phyloP scores from a whole-genome alignment of 2,329 filamentous ascomycete species.

The Cercospora sp. region DNA sequence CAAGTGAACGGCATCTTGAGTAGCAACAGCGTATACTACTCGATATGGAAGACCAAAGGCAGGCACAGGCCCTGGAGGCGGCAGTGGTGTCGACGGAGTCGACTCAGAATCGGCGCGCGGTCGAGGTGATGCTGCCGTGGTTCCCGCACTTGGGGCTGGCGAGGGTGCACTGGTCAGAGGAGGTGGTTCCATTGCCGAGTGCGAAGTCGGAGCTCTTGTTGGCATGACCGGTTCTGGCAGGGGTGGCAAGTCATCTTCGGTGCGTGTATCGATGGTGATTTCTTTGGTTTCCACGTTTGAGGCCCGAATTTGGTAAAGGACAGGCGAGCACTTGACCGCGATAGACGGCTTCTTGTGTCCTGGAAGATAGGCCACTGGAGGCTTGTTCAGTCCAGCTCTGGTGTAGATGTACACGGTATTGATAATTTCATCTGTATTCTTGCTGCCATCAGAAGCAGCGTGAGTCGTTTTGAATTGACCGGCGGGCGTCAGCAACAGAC shows the following conservation, averaged over 20 bases:
- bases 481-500: slow-evolving; percentile 87
- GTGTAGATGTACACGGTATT: slow-evolving; percentile 99
- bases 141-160: slow-evolving; percentile 50
- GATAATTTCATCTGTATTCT: slow-evolving; percentile 78
- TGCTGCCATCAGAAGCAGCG: slow-evolving; percentile 66
- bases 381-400: slow-evolving; percentile 91
- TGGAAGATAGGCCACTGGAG: slow-evolving; percentile 89
- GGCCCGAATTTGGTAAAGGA: slow-evolving; percentile 80
- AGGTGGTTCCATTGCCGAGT: slow-evolving; percentile 79
- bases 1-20: slow-evolving; percentile 88
- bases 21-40: slow-evolving; percentile 95
- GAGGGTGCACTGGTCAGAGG: slow-evolving; percentile 59
- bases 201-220: slow-evolving; percentile 57
- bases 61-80: slow-evolving; percentile 51
- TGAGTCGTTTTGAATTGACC: slow-evolving; percentile 89
- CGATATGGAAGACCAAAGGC: slow-evolving; percentile 87
- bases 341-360: slow-evolving; percentile 98
- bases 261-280: slow-evolving; percentile 90
- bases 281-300: slow-evolving; percentile 69
- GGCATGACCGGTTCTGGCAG: slow-evolving; percentile 76
- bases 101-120: slow-evolving; percentile 51
- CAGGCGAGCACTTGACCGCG: slow-evolving; percentile 88
- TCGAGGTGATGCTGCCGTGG: slow-evolving; percentile 56
- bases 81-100: slow-evolving; percentile 54
- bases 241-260: slow-evolving; percentile 78